Conservation (phyloP, 352 stramenopile genomes). For the Aphanomyces invadans region DNA sequence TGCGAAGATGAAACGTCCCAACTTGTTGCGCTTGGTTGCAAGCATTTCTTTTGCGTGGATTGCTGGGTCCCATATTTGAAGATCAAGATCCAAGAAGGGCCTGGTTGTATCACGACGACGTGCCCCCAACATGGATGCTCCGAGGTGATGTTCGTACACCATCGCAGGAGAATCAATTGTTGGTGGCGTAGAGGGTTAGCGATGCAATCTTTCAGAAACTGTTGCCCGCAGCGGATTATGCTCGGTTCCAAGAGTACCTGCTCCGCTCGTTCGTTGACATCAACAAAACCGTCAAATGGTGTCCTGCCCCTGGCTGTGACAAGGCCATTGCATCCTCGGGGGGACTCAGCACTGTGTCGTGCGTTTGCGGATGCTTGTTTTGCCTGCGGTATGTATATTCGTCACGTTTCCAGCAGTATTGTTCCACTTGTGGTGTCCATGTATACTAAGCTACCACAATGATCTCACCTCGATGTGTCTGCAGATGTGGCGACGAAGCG, state of each 20-base stretch:
- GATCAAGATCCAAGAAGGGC: constrained; percentile 87
- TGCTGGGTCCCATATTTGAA: constrained; percentile 83
- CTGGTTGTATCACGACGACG: constrained; percentile 88
- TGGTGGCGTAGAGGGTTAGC: constrained; percentile 37
- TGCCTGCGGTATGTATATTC: constrained; percentile 44
- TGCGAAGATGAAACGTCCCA: constrained; percentile 75
- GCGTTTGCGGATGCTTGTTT: constrained; percentile 82
- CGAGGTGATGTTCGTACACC: constrained; percentile 68
- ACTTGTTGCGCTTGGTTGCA: constrained; percentile 92
- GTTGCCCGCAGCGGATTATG: constrained; percentile 58
- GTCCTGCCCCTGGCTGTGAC: constrained; percentile 92
- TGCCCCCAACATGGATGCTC: constrained; percentile 94
- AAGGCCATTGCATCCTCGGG: constrained; percentile 87
- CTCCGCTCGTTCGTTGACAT: constrained; percentile 97
- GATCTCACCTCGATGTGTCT: not conserved
- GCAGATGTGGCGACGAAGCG: constrained; percentile 94
- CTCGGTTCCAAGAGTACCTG: constrained; percentile 89
- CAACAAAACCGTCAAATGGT: constrained; percentile 96
- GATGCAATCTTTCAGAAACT: constrained; percentile 67
- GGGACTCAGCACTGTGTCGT: constrained; percentile 68
- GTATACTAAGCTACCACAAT: too few relatives aligned
- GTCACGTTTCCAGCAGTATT: constrained; percentile 18
- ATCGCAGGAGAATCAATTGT: constrained; percentile 16
- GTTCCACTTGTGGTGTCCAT: constrained; percentile 41
- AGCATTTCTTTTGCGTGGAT: constrained; percentile 93